Conservation (phyloP, 345 rosid species). For the Citrus maxima region DNA sequence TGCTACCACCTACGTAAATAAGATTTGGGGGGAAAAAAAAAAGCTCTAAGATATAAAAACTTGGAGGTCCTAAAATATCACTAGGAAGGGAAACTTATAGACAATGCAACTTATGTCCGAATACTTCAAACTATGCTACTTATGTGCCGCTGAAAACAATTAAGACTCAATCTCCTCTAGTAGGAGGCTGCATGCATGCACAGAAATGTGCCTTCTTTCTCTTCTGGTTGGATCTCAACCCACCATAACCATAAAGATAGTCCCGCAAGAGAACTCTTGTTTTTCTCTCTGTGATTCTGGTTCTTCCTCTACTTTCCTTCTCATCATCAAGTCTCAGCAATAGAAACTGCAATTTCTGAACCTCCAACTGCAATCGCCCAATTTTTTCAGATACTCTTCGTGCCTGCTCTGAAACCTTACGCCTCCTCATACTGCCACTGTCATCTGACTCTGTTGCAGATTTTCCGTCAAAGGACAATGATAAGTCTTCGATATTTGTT, state of each 20-base stretch:
- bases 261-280: slow-evolving; percentile 75
- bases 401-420: slow-evolving; percentile 66
- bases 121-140: slow-evolving; percentile 14
- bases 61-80: slow-evolving; percentile 9
- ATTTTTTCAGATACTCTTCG: slow-evolving; percentile 82
- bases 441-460: slow-evolving; percentile 45
- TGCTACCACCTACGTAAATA: slow-evolving; percentile 17
- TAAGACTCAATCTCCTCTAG: slow-evolving; percentile 47
- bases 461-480: slow-evolving; percentile 40
- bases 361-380: slow-evolving; percentile 82
- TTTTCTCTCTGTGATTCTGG: slow-evolving; percentile 43
- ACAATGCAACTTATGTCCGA: slow-evolving; percentile 23
- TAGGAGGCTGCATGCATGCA: slow-evolving; percentile 74
- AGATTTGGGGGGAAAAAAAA: not conserved
- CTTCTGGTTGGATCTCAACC: slow-evolving; percentile 42
- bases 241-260: slow-evolving; percentile 75
- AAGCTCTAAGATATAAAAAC: not conserved
- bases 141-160: not conserved
- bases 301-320: slow-evolving; percentile 47
- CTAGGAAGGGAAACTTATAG: slow-evolving; percentile 24
- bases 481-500: slow-evolving; percentile 49
- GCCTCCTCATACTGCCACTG: slow-evolving; percentile 38
- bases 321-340: slow-evolving; percentile 68
- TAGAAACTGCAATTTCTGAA: slow-evolving; percentile 81
- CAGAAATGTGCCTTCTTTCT: slow-evolving; percentile 60